Evolutionary conservation across 2,329 filamentous ascomycete species (phyloP), one percentile per base, ranked within the genome.

Genomic region (Fusarium subtropicale): DNA sequence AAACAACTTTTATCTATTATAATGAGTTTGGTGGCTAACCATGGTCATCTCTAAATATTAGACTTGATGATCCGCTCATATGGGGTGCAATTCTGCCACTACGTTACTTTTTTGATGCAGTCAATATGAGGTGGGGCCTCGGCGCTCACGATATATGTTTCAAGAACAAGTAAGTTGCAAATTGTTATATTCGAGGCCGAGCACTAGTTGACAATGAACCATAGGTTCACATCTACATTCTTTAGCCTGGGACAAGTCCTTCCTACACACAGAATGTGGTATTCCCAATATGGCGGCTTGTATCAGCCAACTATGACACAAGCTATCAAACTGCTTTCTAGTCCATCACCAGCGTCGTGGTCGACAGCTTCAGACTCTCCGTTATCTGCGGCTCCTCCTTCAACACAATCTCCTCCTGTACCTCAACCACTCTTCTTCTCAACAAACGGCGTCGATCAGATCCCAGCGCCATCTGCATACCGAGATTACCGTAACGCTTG

Each of bases 101-200:
- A 46, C 85, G 87, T 51, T 93, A 96, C 76, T 83, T 88, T 69
- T 89, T 92, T 75, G 88, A 90, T 62, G 88, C 92, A 22, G 84
- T 86, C 58, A 96, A 94, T 76, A 85, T 94, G 75, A 89, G 96
- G 78, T 98, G 94, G 93, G 89, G 91, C 12, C 86, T 99, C 56
- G 96, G 93, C 26, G 97, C 94, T 74, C 93, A 97, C 78, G 96
- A 99, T 79, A 94, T 99, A 64, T 97, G 94, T 81, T 99, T 97
- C 79, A 91, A 90, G 75, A 95, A 93, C 77, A 90, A 88, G 93
- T 96, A 81, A 66, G 84, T 72, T 15, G 56, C 41, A 11, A 45
- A 36, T 26, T 13, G 31, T 18, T 12, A 42, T 33, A 18, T 38
- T 44, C 22, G n/a, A 22, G 46, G 48, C 15, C 30, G 46, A 30